These are phyloP conservation scores for Fraxinus dipetala DNA, from an alignment of 305 asterid genomes.

Conservation along the genomic window DNA sequence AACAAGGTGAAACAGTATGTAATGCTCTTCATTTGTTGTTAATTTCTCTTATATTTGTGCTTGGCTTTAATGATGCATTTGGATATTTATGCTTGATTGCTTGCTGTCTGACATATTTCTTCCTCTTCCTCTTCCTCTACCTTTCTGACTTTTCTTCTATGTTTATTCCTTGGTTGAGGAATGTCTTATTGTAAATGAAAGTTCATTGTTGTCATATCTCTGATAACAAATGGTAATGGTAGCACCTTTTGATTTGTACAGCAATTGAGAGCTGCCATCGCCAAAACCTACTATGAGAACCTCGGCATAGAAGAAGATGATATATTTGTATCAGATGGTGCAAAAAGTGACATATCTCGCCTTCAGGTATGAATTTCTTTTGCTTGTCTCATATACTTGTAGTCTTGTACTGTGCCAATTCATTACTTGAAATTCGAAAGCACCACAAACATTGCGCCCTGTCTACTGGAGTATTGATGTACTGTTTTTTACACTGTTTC, in stretches of 20 bases:
- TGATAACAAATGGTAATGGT: neutral
- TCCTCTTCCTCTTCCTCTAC: neutral
- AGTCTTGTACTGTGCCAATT: neutral
- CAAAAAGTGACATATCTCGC: conserved; percentile 97
- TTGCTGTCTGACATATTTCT: neutral
- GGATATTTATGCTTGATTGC: neutral
- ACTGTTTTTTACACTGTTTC: conserved; percentile 1
- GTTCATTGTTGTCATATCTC: neutral
- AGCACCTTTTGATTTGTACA: conserved; percentile 26
- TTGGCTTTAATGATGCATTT: neutral
- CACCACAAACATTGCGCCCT: neutral
- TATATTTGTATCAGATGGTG: conserved; percentile 96
- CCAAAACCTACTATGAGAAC: conserved; percentile 68
- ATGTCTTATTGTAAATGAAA: neutral
- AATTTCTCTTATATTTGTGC: neutral
- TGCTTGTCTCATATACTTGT: conserved; percentile 1
- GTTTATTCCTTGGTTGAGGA: neutral
- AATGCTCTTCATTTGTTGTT: conserved; percentile 2
- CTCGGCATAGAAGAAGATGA: conserved; percentile 86
- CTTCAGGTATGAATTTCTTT: conserved; percentile 60
- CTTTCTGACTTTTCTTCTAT: conserved; percentile 1
- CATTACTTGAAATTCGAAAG: neutral
- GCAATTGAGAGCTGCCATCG: conserved; percentile 85
- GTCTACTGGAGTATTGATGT: conserved; percentile 1
- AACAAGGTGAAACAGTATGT: conserved; percentile 88